Base-by-base conservation (phyloP, 2,329 filamentous ascomycete species). In the Alternaria viburni region DNA sequence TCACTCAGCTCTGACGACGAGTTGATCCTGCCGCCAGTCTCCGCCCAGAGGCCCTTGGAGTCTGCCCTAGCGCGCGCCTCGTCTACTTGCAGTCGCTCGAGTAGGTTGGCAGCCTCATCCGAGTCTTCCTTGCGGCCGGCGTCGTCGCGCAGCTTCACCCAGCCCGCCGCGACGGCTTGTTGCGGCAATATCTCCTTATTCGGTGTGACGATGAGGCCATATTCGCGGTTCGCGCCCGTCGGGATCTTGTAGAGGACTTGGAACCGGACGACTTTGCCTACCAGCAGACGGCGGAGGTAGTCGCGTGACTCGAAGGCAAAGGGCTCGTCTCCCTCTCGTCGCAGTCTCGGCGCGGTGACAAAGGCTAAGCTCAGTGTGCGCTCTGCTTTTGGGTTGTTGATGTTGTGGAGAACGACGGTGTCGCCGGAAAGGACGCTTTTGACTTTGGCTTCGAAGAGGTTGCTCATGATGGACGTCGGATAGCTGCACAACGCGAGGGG, bases 401-500 rank as follows among this genome's bases (percentile, higher is more conserved):
- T 86, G 81, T 92, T 93, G 73, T 90, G 89, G 75, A 98, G 85
- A 69, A 98, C 85, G 73, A 98, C 83, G 26, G 94, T 97, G 85
- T 98, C 96, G 75, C 96, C 96, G 76, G 94, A 97, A 76, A 96
- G 85, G 72, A 97, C 93, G 79, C 91, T 93, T 87, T 99, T 99
- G 82, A 98, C 94, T 63, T 79, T 79, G 32, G 80, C 79, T 79
- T 81, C 79, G 71, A 80, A 73, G 61, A 71, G 69, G 65, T 76
- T 68, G 77, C 78, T 79, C 71, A 54, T 77, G 62, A 57, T 55
- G 56, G 57, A 45, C 28, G 45, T 63, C 36, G 59, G 61, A 64
- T 64, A 61, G 64, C 59, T 72, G 62, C 70, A 55, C 41, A n/a
- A 52, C 49, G 49, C 19, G 26, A 47, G 36, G 59, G 58, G 47